Conservation (phyloP, 345 rosid genomes). For the Eucalyptus pauciflora region DNA sequence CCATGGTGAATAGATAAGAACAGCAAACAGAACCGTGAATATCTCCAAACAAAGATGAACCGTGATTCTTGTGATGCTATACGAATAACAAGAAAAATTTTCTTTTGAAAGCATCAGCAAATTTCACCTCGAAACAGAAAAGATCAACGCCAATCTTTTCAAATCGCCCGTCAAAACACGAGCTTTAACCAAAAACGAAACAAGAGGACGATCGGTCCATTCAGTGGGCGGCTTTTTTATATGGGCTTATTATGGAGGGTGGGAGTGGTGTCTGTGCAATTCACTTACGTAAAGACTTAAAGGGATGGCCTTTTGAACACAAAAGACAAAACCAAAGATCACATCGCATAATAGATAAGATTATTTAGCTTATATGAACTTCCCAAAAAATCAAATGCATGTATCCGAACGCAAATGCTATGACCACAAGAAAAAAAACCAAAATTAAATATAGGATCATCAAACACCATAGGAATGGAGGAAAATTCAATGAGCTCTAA, state of each 20-base stretch:
- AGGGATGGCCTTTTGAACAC: not conserved
- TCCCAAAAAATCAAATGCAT: not conserved
- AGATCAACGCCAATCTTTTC: not conserved
- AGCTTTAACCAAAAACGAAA: not conserved
- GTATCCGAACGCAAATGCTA: not conserved
- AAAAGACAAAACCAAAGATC: not conserved
- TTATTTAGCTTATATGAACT: not conserved
- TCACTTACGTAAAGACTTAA: not conserved
- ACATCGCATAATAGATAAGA: not conserved
- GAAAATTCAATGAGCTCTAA: not conserved
- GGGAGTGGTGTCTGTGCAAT: not conserved
- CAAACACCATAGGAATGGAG: not conserved
- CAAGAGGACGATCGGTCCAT: not conserved
- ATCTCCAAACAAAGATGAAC: not conserved
- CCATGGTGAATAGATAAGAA: not conserved
- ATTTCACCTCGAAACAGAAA: not conserved
- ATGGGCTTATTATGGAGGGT: not conserved
- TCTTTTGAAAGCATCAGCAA: not conserved
- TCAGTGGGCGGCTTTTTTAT: not conserved
- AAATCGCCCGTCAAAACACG: not conserved
- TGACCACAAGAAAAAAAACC: not conserved
- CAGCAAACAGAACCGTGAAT: not conserved
- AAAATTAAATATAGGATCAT: not conserved
- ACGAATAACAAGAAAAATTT: not conserved
- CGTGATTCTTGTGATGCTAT: not conserved